phyloP scores from a whole-genome alignment of 2,329 filamentous ascomycete genomes.

The Verticillium klebahnii region DNA sequence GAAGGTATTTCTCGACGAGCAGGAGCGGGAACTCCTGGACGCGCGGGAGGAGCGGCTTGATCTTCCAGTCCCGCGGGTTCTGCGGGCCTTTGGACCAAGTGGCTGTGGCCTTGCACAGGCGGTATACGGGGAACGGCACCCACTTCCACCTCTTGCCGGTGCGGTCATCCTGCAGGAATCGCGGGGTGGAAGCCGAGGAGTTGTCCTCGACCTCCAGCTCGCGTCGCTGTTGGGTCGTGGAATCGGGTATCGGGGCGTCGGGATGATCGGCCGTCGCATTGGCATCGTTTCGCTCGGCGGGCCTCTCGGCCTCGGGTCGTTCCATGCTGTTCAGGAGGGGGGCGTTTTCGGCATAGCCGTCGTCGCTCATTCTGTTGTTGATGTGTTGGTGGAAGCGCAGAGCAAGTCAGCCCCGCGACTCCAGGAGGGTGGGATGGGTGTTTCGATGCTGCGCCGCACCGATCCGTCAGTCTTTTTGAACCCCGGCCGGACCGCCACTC shows the following conservation, averaged over 20 bases:
- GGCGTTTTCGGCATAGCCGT: constrained; percentile 28
- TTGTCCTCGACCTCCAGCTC: constrained; percentile 41
- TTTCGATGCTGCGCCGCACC: constrained; percentile 11
- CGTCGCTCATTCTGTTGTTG: constrained; percentile 22
- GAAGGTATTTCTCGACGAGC: constrained; percentile 58
- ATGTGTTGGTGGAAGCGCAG: constrained; percentile 2
- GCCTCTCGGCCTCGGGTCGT: constrained; percentile 15
- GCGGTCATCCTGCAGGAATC: constrained; percentile 50
- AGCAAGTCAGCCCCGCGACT: constrained; percentile 10
- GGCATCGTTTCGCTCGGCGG: constrained; percentile 5
- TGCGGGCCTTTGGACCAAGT: constrained; percentile 53
- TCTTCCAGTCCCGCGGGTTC: constrained; percentile 45
- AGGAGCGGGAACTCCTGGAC: constrained; percentile 64
- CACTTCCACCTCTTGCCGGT: constrained; percentile 45
- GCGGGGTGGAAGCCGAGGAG: constrained; percentile 45
- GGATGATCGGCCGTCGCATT: constrained; percentile 26
- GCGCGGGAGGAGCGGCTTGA: constrained; percentile 57
- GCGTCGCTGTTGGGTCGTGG: constrained; percentile 25
- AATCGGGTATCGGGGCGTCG: constrained; percentile 35
- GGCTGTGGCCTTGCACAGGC: constrained; percentile 33
- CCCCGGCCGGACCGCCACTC: background rate
- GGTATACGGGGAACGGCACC: constrained; percentile 53
- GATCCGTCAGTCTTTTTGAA: constrained; percentile 10
- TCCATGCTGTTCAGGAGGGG: constrained; percentile 33
- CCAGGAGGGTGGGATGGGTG: constrained; percentile 6